Evolutionary conservation across 2,329 filamentous ascomycete genomes (phyloP), one percentile per base, ranked within the genome.

Genomic region (Ceratocystis smalleyi): DNA sequence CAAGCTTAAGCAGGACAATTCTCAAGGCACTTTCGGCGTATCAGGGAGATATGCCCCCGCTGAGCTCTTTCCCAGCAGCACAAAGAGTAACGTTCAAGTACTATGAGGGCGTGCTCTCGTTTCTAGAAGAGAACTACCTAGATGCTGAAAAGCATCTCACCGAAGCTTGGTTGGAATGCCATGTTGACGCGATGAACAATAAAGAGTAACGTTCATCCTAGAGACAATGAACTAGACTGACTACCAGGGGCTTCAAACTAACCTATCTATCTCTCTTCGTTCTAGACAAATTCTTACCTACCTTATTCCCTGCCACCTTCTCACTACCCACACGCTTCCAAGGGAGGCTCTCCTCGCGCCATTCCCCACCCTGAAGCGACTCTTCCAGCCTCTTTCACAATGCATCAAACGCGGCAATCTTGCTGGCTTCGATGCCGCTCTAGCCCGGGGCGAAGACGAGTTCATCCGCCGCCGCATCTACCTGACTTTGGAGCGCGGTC

Each of bases 71-170:
- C 70, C 92, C 94, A 1, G 89, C 87, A 71, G 87, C 91, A 2
- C 94, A 99, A 71, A 84, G 90, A 68, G 91, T 96, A 49, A 96
- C 92, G 0, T 99, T 96, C 77, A 92, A 91, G 72, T 99, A 96
- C 75, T 97, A 96, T 72, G 84, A 91, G 68, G 94, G 94, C 10
- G 89, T 99, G 4, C 82, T 99, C n/a, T 82, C 85, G 65, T 99
- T 99, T 72, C 75, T 99, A 4, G 91, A 97, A 68, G 95, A 99
- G 72, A 90, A 96, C 71, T 99, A 99, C 71, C 77, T 81, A 1
- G 82, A 88, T 82, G 89, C 91, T 0, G 90, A 96, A 74, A 82
- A 86, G 69, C 81, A 90, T 72, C 79, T 99, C 22, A 87, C 85
- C 1, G 82, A 86, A 71, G 92, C 94, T 35, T 94, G 88, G 83